Evolutionary conservation across 1,139 yeast genomes (phyloP).

Genomic region (Protomyces macrosporus): DNA sequence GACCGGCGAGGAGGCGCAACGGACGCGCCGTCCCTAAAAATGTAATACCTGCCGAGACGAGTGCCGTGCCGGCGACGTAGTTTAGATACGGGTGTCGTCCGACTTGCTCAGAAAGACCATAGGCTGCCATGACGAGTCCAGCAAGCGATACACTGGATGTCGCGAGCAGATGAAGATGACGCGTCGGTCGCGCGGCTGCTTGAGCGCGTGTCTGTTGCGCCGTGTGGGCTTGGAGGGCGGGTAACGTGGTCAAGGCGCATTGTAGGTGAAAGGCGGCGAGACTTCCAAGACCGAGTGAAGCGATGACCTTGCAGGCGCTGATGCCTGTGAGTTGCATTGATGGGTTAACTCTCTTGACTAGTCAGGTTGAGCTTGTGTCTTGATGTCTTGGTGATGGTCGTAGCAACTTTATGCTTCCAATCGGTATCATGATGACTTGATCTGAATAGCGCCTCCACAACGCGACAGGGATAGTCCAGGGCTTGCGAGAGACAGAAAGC

Average conservation of each 20-base stretch:
- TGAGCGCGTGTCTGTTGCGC: neutral
- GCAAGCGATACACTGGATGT: neutral
- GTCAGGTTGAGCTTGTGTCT: too few species aligned
- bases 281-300: slow-evolving; percentile 10
- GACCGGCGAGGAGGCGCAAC: neutral
- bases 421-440: too few species aligned
- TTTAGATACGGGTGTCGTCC: slow-evolving; percentile 17
- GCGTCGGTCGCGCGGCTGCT: neutral
- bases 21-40: neutral
- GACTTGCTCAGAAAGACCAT: neutral
- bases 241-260: neutral
- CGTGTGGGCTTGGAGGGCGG: neutral
- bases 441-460: too few species aligned
- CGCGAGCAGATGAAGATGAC: neutral
- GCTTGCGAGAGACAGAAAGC: too few species aligned
- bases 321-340: neutral
- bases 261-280: neutral
- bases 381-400: too few species aligned
- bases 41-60: neutral
- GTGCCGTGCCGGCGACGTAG: neutral
- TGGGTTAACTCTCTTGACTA: too few species aligned
- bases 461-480: too few species aligned
- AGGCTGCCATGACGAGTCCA: neutral
- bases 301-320: slow-evolving; percentile 10
- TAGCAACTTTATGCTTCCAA: too few species aligned